Conservation (phyloP, 441 rosid species). For the Corymbia calophylla region DNA sequence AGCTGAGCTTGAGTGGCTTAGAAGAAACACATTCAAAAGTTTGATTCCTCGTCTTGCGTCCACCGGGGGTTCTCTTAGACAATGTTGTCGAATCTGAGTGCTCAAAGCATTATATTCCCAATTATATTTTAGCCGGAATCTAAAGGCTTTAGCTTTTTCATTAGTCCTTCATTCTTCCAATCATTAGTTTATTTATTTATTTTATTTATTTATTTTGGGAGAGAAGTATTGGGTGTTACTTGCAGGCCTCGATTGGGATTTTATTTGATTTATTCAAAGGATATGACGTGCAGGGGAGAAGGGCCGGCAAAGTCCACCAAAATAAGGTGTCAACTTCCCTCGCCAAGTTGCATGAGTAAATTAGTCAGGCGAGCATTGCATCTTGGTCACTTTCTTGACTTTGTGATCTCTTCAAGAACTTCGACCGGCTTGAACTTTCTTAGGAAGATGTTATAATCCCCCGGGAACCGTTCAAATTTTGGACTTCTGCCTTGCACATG, state of each 20-base stretch:
- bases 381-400: background rate
- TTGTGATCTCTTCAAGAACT: background rate
- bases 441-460: background rate
- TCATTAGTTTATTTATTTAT: background rate
- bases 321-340: background rate
- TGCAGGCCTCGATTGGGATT: background rate
- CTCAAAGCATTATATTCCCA: background rate
- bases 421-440: background rate
- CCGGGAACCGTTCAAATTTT: background rate
- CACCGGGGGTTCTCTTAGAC: background rate
- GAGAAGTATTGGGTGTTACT: background rate
- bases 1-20: background rate
- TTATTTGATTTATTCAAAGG: background rate
- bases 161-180: background rate
- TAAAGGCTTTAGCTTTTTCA: background rate
- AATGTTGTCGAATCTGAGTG: background rate
- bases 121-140: background rate
- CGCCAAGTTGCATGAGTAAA: background rate
- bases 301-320: background rate
- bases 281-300: background rate
- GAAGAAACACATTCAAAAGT: background rate
- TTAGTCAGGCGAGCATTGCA: background rate
- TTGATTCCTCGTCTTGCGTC: background rate
- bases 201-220: background rate
- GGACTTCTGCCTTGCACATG: too few relatives aligned